phyloP scores from a whole-genome alignment of 192 early-diverging fungal species.

The Rhizophagus sp. region DNA sequence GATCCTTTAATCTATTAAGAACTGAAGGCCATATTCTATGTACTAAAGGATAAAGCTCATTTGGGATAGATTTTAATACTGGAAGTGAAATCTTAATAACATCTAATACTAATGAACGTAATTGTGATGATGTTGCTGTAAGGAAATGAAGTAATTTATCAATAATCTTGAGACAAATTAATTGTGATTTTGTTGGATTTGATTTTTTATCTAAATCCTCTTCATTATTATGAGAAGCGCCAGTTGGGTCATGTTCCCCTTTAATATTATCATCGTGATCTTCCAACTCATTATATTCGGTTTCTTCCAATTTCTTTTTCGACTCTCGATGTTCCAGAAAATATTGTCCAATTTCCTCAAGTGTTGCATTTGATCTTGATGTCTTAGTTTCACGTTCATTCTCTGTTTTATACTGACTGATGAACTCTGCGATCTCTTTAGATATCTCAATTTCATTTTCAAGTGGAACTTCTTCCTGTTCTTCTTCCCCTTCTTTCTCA shows the following conservation, averaged over 20 bases:
- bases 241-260: conserved; percentile 7
- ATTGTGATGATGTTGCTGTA: conserved; percentile 45
- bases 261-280: background rate
- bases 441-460: conserved; percentile 29
- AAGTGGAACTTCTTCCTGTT: conserved; percentile 20
- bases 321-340: conserved; percentile 39
- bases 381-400: background rate
- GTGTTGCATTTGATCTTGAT: conserved; percentile 19
- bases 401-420: background rate
- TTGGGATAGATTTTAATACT: conserved; percentile 39
- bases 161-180: conserved; percentile 46
- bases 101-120: conserved; percentile 46
- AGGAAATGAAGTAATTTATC: conserved; percentile 53
- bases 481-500: conserved; percentile 22
- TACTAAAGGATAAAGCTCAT: conserved; percentile 49
- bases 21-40: conserved; percentile 52
- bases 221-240: background rate
- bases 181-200: conserved; percentile 42
- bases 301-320: conserved; percentile 27
- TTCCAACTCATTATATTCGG: conserved; percentile 15
- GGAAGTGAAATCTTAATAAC: conserved; percentile 39
- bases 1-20: conserved; percentile 42
- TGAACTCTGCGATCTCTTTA: conserved; percentile 32
- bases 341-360: conserved; percentile 47
- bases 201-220: conserved; percentile 1